Conservation (phyloP, 75 land plant genomes). For the Pinus tabuliformis region DNA sequence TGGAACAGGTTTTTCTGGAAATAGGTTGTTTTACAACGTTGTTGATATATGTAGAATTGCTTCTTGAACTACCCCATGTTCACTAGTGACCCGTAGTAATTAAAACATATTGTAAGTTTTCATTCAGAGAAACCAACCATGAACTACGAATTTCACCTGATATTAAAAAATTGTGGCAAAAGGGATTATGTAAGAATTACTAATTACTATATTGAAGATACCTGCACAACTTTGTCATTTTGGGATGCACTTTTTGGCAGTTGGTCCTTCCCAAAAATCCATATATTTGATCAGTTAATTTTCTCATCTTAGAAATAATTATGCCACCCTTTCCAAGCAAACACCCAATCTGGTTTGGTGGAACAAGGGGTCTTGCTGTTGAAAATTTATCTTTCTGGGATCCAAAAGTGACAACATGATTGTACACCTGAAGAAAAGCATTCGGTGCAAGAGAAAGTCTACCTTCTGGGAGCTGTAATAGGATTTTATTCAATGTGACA, state of each 20-base stretch:
- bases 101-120: no score
- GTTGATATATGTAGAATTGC: slow-evolving; percentile 68
- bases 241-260: no score
- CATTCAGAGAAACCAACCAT: no score
- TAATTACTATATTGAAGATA: no score
- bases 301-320: slow-evolving; percentile 83
- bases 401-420: slow-evolving; percentile 35
- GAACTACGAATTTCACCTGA: background rate
- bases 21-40: slow-evolving; percentile 49
- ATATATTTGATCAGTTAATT: no score
- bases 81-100: slow-evolving; percentile 52
- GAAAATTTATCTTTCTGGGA: slow-evolving; percentile 32
- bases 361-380: slow-evolving; percentile 55
- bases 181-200: background rate
- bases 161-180: background rate
- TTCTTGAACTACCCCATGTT: slow-evolving; percentile 49
- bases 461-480: slow-evolving; percentile 53
- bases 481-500: background rate
- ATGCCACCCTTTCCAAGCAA: slow-evolving; percentile 88
- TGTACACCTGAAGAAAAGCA: slow-evolving; percentile 62
- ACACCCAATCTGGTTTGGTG: slow-evolving; percentile 73
- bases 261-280: no score
- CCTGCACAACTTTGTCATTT: no score
- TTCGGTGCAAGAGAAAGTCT: slow-evolving; percentile 67
- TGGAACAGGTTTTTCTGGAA: slow-evolving; percentile 22